Percentiles rank a stretch among this genome's conserved stretches.
phyloP scores from a whole-genome alignment of 208 protist species.

The Leishmania lainsoni region DNA sequence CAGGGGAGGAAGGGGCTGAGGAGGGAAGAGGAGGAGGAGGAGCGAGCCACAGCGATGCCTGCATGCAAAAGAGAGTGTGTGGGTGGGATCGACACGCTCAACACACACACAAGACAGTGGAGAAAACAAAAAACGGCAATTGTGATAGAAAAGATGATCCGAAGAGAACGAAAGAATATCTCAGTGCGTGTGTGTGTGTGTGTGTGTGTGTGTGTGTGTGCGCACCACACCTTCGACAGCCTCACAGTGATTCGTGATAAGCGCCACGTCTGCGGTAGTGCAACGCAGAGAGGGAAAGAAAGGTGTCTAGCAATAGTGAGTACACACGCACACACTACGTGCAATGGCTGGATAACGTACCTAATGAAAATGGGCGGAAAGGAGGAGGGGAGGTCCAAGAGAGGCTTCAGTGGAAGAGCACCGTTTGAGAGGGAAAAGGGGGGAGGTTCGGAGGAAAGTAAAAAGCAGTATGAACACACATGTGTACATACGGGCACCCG shows the following conservation, averaged over 20 bases:
- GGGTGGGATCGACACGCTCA: not conserved
- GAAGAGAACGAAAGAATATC: too few relatives aligned
- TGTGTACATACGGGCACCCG: not conserved
- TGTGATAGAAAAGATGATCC: not conserved
- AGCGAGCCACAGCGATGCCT: not conserved
- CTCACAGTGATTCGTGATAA: not conserved
- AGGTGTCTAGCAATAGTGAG: too few relatives aligned
- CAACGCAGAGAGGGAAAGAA: not conserved
- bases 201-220: not conserved
- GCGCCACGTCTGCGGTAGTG: not conserved
- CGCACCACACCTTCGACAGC: not conserved
- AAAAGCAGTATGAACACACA: not conserved
- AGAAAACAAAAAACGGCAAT: not conserved
- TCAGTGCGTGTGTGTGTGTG: not conserved
- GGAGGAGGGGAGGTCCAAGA: not conserved
- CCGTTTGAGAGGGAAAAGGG: not conserved
- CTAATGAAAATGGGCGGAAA: not conserved
- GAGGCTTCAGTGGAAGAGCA: not conserved
- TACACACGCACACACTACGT: not conserved
- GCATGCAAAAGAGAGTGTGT: not conserved
- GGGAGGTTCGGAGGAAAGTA: not conserved
- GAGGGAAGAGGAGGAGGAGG: not conserved
- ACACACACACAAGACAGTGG: not conserved
- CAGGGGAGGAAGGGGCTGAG: not conserved
- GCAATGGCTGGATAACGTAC: not conserved